Evolutionary conservation across 192 early-diverging fungal species (phyloP).

Genomic region (Anaeromyces robustus): DNA sequence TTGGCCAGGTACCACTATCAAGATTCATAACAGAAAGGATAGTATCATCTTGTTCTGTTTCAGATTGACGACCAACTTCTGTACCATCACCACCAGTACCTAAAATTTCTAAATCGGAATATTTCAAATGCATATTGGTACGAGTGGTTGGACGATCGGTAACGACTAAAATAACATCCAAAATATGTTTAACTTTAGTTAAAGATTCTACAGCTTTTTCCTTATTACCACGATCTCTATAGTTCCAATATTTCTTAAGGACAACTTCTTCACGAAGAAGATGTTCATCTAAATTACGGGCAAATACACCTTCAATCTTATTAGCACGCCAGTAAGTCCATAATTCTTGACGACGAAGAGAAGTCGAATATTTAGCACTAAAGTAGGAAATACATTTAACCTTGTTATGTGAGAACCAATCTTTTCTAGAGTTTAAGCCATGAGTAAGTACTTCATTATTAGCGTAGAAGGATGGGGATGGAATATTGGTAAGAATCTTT

Average conservation of each 20-base stretch:
- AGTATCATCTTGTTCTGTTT: conserved; percentile 7
- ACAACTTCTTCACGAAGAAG: conserved; percentile 16
- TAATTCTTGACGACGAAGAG: conserved; percentile 13
- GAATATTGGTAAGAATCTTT: conserved; percentile 5
- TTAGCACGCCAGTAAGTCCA: conserved; percentile 20
- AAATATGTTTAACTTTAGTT: conserved; percentile 5
- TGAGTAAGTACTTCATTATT: conserved; percentile 9
- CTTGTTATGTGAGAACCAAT: not conserved
- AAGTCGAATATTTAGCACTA: conserved; percentile 6
- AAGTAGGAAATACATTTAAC: conserved; percentile 2
- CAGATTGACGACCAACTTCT: conserved; percentile 2
- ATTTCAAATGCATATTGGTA: conserved; percentile 17
- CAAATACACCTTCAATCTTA: conserved; percentile 19
- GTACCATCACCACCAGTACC: conserved; percentile 20
- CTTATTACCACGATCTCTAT: conserved; percentile 13
- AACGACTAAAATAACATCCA: conserved; percentile 10
- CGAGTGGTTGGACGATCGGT: conserved; percentile 13
- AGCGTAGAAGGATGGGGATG: conserved; percentile 8
- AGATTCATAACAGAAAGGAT: conserved; percentile 16
- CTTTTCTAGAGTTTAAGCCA: not conserved
- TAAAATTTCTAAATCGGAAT: conserved; percentile 16
- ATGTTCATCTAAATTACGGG: conserved; percentile 21
- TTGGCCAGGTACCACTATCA: conserved; percentile 26
- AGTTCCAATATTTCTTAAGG: conserved; percentile 13
- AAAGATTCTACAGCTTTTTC: conserved; percentile 5